A percentile compares a stretch with the other conserved stretches of the same genome.
Evolutionary conservation across 345 rosid species (phyloP).

Genomic region (Eucalyptus regnans): DNA sequence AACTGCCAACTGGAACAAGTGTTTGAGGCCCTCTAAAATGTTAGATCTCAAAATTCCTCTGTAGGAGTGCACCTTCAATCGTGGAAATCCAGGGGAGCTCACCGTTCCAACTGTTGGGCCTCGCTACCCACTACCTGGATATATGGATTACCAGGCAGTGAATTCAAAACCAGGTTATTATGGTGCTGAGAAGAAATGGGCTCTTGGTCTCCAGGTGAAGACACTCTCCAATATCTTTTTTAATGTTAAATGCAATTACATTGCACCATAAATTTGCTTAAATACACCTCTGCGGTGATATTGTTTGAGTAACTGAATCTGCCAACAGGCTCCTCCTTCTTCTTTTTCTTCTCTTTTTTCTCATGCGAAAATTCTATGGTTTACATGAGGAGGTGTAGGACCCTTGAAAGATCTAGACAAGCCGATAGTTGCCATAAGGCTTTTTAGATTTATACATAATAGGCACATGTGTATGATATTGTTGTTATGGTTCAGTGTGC

Average conservation of each 20-base stretch:
- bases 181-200: conserved; percentile 83
- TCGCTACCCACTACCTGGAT: conserved; percentile 54
- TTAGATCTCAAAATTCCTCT: background rate
- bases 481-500: background rate
- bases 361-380: background rate
- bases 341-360: background rate
- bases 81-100: conserved; percentile 49
- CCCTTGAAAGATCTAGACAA: background rate
- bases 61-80: conserved; percentile 65
- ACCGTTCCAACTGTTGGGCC: conserved; percentile 42
- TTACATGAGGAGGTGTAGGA: background rate
- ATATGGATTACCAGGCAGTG: conserved; percentile 65
- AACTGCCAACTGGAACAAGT: background rate
- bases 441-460: background rate
- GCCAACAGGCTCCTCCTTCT: background rate
- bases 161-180: conserved; percentile 51
- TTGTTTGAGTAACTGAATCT: background rate
- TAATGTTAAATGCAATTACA: background rate
- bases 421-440: background rate
- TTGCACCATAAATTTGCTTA: background rate
- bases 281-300: background rate
- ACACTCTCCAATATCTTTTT: background rate
- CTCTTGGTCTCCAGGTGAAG: conserved; percentile 93
- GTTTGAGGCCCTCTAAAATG: background rate
- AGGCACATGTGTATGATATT: background rate